Conservation (phyloP, 805 yeast species). For the Saccharomycopsis sp. region DNA sequence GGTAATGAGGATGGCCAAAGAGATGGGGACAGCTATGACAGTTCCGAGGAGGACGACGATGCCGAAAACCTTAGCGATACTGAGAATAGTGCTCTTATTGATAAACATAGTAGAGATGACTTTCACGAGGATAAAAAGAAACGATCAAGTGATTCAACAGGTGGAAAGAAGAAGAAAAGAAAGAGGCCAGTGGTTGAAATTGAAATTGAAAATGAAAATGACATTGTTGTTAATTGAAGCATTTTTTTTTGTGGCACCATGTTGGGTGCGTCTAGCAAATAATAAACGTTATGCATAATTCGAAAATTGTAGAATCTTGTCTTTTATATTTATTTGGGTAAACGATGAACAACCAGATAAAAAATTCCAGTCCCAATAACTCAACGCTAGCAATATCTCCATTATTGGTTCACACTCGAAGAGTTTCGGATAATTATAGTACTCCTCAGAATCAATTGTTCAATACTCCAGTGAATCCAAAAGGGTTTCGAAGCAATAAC, state of each 20-base stretch:
- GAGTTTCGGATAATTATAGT: slow-evolving; percentile 25
- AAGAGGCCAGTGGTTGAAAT: slow-evolving; percentile 20
- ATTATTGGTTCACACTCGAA: slow-evolving; percentile 32
- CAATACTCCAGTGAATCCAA: slow-evolving; percentile 14
- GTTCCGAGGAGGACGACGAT: slow-evolving; percentile 11
- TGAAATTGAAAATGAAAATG: slow-evolving; percentile 20
- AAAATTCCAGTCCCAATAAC: slow-evolving; percentile 36
- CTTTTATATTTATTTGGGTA: too few species aligned
- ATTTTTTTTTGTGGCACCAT: too few species aligned
- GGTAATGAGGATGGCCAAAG: slow-evolving; percentile 35
- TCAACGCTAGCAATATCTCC: slow-evolving; percentile 75
- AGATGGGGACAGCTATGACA: slow-evolving; percentile 25
- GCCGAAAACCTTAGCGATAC: slow-evolving; percentile 14
- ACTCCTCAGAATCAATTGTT: slow-evolving; percentile 15
- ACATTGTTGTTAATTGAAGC: slow-evolving; percentile 1
- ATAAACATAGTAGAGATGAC: slow-evolving; percentile 16
- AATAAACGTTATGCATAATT: too few species aligned
- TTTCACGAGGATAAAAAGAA: slow-evolving; percentile 16
- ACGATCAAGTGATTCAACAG: background rate
- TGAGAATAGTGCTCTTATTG: slow-evolving; percentile 13
- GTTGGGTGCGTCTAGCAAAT: too few species aligned
- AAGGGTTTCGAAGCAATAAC: background rate
- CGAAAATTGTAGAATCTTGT: too few species aligned
- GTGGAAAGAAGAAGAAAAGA: slow-evolving; percentile 17
- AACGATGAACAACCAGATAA: background rate